Evolutionary conservation across 768 basidiomycete species (phyloP), one percentile per base, ranked within the genome.

Genomic region (Termitomyces sp.): DNA sequence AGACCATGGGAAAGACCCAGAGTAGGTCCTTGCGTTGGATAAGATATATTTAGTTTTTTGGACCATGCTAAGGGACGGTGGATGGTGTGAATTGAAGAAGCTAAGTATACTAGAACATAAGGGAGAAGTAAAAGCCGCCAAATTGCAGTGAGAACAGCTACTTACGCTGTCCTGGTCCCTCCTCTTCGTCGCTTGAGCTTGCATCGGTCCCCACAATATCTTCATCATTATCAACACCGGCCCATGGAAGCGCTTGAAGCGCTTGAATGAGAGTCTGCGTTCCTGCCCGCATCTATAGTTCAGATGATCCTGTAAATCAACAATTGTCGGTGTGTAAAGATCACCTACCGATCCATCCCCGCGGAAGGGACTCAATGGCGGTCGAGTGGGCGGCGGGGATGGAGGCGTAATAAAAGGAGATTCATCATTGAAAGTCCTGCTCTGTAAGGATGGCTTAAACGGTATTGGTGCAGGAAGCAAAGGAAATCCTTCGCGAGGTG

Each of bases 251-350:
- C 2, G 90, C 92, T 65, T 93, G 92, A 14, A 94, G 76, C 3
- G 90, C 92, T 72, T 93, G 92, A 40, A 94, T 93, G 51, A 94
- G 82, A 3, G 92, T 90, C 68, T 94, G 92, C 3, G 92, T 94
- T 16, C 92, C 92, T 26, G 86, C 83, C 41, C 90, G 86, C 85
- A 94, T 88, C 92, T 94, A 66, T 38, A 36, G 32, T 26, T 1
- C 3, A 47, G 26, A 36, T 18, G 40, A 3, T 32, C 52, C 22
- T 57, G 53, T 57, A 63, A 58, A 57, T 57, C 50, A 40, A 54
- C 60, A 57, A 59, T 48, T 50, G 6, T 28, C 30, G 30, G 55
- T 44, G 45, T 41, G 56, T 38, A 54, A 35, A 54, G 43, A 61
- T 45, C 54, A 73, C 85, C 63, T 67, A 92, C 91, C 16, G 92